Evolutionary conservation across 331 rosid species (phyloP).

Genomic region (Prunus yedoensis): DNA sequence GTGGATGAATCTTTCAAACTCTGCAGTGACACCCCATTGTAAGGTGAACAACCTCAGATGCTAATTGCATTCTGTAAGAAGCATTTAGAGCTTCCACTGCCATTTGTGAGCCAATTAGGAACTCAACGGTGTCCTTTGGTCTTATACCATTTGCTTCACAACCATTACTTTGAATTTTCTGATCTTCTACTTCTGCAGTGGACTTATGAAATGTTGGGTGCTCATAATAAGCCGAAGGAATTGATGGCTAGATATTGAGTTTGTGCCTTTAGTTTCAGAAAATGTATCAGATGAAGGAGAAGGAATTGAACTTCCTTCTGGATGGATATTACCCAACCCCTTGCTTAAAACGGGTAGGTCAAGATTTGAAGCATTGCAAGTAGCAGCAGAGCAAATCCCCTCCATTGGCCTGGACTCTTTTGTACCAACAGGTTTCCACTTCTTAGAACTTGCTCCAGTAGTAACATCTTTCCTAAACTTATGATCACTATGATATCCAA

Average conservation of each 20-base stretch:
- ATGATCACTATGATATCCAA: not conserved
- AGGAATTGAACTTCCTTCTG: not conserved
- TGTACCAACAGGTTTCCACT: not conserved
- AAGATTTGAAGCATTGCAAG: not conserved
- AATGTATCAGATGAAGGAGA: not conserved
- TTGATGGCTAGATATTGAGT: not conserved
- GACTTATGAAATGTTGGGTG: not conserved
- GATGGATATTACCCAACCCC: not conserved
- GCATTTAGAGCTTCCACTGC: constrained; percentile 1
- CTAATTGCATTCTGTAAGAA: constrained; percentile 18
- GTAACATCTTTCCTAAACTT: constrained; percentile 4
- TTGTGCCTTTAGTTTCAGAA: not conserved
- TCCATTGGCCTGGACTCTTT: constrained; percentile 6
- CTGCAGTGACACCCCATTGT: constrained; percentile 11
- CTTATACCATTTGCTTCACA: not conserved
- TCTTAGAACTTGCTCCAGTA: not conserved
- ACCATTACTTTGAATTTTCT: not conserved
- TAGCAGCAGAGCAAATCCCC: not conserved
- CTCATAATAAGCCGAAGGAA: not conserved
- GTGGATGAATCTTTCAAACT: constrained; percentile 20
- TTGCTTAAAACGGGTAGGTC: not conserved
- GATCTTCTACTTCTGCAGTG: not conserved
- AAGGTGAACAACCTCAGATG: constrained; percentile 17
- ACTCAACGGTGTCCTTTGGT: not conserved
- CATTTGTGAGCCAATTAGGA: constrained; percentile 11